Conservation (phyloP, 208 protist species). For the Lotmaria passim region DNA sequence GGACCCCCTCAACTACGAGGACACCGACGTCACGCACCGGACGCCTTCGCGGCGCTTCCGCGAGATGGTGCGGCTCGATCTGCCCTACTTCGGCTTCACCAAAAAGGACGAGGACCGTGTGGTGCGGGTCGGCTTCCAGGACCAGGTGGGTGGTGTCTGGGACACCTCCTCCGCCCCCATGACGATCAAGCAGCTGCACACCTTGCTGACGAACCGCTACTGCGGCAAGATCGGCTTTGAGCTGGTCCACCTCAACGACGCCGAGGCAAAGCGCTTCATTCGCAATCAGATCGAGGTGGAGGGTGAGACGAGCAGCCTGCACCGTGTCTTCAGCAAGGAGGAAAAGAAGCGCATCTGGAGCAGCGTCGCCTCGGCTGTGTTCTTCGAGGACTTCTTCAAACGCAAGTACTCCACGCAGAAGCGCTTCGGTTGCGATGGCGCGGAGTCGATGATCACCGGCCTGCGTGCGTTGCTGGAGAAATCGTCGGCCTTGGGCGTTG, state of each 20-base stretch:
- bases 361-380: slow-evolving; percentile 91
- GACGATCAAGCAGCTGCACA: slow-evolving; percentile 82
- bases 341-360: slow-evolving; percentile 92
- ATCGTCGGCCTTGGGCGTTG: slow-evolving; percentile 85
- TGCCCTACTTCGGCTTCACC: slow-evolving; percentile 86
- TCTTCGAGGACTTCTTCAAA: slow-evolving; percentile 96
- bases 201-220: slow-evolving; percentile 85
- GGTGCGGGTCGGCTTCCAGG: slow-evolving; percentile 83
- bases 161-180: slow-evolving; percentile 65
- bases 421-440: slow-evolving; percentile 97
- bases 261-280: slow-evolving; percentile 90
- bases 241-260: slow-evolving; percentile 95
- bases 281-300: slow-evolving; percentile 91
- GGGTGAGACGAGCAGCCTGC: slow-evolving; percentile 46
- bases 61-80: slow-evolving; percentile 72
- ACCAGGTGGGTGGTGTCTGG: slow-evolving; percentile 76
- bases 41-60: slow-evolving; percentile 62
- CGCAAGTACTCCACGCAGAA: slow-evolving; percentile 96
- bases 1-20: slow-evolving; percentile 82
- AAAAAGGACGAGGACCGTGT: slow-evolving; percentile 64
- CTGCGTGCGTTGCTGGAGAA: slow-evolving; percentile 94
- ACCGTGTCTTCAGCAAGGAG: slow-evolving; percentile 59
- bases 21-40: slow-evolving; percentile 48
- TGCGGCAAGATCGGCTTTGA: slow-evolving; percentile 93
- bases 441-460: slow-evolving; percentile 95